Percentiles rank a stretch among this genome's conserved stretches.
phyloP scores from a whole-genome alignment of 1,284 basidiomycete genomes.

The Ustilago vetiveriae region DNA sequence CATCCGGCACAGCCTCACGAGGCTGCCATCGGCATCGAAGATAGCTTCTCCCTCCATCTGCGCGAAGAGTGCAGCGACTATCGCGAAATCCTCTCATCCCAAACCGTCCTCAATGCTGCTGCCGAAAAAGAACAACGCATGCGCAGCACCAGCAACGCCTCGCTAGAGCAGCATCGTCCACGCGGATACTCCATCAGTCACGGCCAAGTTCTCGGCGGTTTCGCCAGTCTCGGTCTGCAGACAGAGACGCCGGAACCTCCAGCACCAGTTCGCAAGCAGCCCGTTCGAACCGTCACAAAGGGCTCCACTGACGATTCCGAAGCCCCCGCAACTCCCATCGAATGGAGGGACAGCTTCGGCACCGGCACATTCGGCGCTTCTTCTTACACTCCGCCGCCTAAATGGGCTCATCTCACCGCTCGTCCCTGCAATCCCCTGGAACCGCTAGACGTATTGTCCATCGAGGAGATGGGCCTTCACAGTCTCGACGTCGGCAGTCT shows the following conservation, averaged over 20 bases:
- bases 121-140: conserved; percentile 12
- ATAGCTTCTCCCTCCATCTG: conserved; percentile 57
- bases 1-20: background rate
- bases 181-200: conserved; percentile 25
- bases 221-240: conserved; percentile 39
- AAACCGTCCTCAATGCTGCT: conserved; percentile 39
- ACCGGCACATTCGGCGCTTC: conserved; percentile 2
- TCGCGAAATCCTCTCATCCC: conserved; percentile 51
- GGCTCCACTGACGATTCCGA: conserved; percentile 27
- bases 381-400: conserved; percentile 4
- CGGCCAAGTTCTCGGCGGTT: conserved; percentile 44
- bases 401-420: conserved; percentile 30
- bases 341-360: conserved; percentile 42
- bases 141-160: conserved; percentile 2
- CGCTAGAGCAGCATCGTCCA: conserved; percentile 2
- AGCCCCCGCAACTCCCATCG: conserved; percentile 26
- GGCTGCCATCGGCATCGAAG: conserved; percentile 26
- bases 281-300: conserved; percentile 18
- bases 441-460: conserved; percentile 56
- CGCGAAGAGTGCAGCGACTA: conserved; percentile 54
- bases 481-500: conserved; percentile 57
- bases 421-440: conserved; percentile 46
- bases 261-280: conserved; percentile 7
- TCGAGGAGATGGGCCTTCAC: conserved; percentile 61
- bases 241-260: conserved; percentile 10